These are phyloP conservation scores for Saitozyma sp. DNA, from an alignment of 768 basidiomycete genomes.

Conservation along the genomic window DNA sequence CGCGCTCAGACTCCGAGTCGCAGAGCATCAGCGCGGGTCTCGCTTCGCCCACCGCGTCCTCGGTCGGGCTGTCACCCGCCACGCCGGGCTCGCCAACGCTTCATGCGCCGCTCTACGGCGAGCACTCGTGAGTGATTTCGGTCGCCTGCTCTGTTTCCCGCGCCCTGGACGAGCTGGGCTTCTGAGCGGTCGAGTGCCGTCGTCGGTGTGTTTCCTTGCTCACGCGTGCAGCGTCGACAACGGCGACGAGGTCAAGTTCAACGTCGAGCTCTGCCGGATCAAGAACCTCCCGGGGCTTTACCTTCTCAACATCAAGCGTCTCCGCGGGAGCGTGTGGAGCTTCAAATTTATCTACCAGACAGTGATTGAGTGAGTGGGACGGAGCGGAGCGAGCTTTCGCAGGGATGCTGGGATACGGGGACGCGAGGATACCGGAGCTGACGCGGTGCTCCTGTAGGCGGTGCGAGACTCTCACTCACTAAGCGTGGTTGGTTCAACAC, in stretches of 20 bases:
- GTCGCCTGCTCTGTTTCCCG: too few relatives aligned
- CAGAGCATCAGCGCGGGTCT: slow-evolving; percentile 4
- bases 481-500: too few relatives aligned
- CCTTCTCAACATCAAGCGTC: slow-evolving; percentile 83
- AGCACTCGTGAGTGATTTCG: slow-evolving; percentile 52
- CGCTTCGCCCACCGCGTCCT: slow-evolving; percentile 51
- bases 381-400: background rate
- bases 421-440: too few relatives aligned
- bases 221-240: slow-evolving; percentile 64
- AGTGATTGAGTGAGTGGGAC: slow-evolving; percentile 46
- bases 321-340: slow-evolving; percentile 89
- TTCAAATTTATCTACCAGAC: slow-evolving; percentile 57
- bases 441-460: slow-evolving; percentile 3
- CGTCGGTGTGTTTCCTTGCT: background rate
- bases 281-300: slow-evolving; percentile 87
- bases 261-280: slow-evolving; percentile 86
- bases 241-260: slow-evolving; percentile 95
- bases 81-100: slow-evolving; percentile 56
- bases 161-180: background rate
- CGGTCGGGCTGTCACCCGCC: slow-evolving; percentile 47
- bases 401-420: too few relatives aligned
- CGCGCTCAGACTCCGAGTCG: slow-evolving; percentile 21
- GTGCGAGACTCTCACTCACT: slow-evolving; percentile 28
- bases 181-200: background rate
- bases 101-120: slow-evolving; percentile 68